A percentile compares a stretch with the other conserved stretches of the same genome.
Evolutionary conservation across 495 filamentous ascomycete genomes (phyloP).

Genomic region (Neurospora sp.): DNA sequence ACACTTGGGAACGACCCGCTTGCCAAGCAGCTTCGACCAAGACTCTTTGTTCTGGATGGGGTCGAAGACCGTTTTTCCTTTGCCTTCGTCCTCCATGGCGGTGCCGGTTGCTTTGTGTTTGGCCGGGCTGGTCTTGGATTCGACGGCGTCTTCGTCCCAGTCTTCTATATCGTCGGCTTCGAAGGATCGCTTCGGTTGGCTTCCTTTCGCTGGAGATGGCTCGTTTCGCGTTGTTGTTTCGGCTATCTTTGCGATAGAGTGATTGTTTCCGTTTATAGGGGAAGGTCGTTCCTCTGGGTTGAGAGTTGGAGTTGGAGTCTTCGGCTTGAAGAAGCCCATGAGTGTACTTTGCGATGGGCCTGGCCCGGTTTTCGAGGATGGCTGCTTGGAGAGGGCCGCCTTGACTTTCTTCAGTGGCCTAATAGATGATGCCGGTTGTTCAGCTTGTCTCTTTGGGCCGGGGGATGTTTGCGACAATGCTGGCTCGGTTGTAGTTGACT

Average conservation of each 20-base stretch:
- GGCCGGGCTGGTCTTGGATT: neutral
- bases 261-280: neutral
- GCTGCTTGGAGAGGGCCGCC: slow-evolving; percentile 20
- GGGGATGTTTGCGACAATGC: slow-evolving; percentile 14
- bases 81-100: slow-evolving; percentile 2
- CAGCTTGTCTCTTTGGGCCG: slow-evolving; percentile 25
- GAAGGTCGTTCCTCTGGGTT: neutral
- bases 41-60: slow-evolving; percentile 68
- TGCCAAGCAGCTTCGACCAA: slow-evolving; percentile 78
- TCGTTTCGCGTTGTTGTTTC: neutral
- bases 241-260: neutral
- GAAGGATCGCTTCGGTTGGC: neutral
- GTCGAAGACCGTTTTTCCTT: slow-evolving; percentile 43
- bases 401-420: slow-evolving; percentile 35
- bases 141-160: neutral
- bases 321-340: slow-evolving; percentile 74
- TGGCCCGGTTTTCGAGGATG: slow-evolving; percentile 21
- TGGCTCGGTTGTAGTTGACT: neutral
- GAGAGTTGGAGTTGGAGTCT: slow-evolving; percentile 21
- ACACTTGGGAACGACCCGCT: slow-evolving; percentile 62
- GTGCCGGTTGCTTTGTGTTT: neutral
- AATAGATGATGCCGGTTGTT: slow-evolving; percentile 6
- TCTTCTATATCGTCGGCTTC: neutral
- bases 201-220: neutral
- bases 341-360: slow-evolving; percentile 61